phyloP scores from a whole-genome alignment of 768 basidiomycete genomes.

The Suillus cothurnatus region DNA sequence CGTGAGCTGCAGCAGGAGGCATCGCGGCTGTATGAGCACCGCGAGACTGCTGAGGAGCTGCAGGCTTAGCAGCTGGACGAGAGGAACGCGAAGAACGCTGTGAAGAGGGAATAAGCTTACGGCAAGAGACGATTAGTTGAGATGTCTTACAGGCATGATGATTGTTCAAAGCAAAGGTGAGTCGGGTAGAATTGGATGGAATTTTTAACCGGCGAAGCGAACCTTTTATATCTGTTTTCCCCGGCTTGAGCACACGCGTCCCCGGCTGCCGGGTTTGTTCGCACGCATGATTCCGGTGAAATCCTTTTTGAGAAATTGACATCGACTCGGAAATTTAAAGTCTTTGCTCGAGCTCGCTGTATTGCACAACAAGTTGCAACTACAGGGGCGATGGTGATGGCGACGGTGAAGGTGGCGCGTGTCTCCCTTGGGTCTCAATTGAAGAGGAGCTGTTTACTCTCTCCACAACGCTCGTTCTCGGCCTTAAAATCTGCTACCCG shows the following conservation, averaged over 20 bases:
- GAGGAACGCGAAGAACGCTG: conserved; percentile 83
- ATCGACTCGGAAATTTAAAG: neutral
- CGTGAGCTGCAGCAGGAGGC: conserved; percentile 42
- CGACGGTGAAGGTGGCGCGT: conserved; percentile 14
- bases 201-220: conserved; percentile 16
- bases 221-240: conserved; percentile 23
- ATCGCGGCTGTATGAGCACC: conserved; percentile 53
- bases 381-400: conserved; percentile 13
- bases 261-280: neutral
- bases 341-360: conserved; percentile 5
- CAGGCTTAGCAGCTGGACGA: conserved; percentile 56
- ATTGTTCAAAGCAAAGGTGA: conserved; percentile 19
- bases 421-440: neutral
- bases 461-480: conserved; percentile 8
- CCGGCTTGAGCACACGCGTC: conserved; percentile 20
- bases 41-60: conserved; percentile 51
- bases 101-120: conserved; percentile 1
- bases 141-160: conserved; percentile 51
- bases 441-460: neutral
- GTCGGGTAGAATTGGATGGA: conserved; percentile 7
- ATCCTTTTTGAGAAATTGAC: conserved; percentile 7
- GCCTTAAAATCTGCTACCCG: conserved; percentile 11
- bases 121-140: neutral
- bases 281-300: conserved; percentile 16
- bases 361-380: neutral